Percentiles rank a stretch among this genome's conserved stretches.
These are phyloP conservation scores for Imleria badia DNA, from an alignment of 768 basidiomycete genomes.

Conservation along the genomic window DNA sequence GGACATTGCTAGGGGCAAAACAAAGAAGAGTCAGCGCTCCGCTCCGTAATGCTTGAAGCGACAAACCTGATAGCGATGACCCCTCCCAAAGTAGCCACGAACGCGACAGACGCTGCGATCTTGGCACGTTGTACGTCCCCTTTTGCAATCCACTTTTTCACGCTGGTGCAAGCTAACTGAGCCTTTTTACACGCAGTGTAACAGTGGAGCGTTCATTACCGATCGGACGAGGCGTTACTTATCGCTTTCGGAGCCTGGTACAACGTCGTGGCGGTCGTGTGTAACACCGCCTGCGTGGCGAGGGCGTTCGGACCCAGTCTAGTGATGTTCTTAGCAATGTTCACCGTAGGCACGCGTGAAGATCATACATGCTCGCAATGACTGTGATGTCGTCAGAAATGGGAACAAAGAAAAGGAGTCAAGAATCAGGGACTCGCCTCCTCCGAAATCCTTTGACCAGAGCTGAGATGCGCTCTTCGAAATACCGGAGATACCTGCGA, in stretches of 20 bases:
- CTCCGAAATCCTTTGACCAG: conserved; percentile 31
- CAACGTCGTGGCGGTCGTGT: conserved; percentile 23
- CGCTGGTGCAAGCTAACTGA: conserved; percentile 8
- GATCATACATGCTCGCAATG: conserved; percentile 24
- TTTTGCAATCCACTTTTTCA: conserved; percentile 22
- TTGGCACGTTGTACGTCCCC: conserved; percentile 19
- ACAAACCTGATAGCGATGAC: conserved; percentile 12
- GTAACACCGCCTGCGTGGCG: conserved; percentile 27
- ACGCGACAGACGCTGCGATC: conserved; percentile 17
- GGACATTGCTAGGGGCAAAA: conserved; percentile 38
- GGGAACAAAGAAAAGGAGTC: neutral
- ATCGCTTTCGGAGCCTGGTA: conserved; percentile 24
- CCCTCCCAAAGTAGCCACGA: conserved; percentile 15
- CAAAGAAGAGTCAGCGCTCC: neutral
- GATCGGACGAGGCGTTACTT: conserved; percentile 19
- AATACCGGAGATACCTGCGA: conserved; percentile 21
- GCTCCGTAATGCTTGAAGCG: neutral
- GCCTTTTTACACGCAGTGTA: neutral
- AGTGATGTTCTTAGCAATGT: neutral
- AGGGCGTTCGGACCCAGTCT: conserved; percentile 24
- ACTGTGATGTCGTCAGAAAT: conserved; percentile 12
- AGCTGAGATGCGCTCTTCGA: conserved; percentile 27
- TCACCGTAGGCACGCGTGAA: neutral
- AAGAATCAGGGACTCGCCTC: conserved; percentile 12
- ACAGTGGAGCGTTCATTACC: conserved; percentile 18